phyloP scores from a whole-genome alignment of 75 land plant genomes.

The Picea glauca region DNA sequence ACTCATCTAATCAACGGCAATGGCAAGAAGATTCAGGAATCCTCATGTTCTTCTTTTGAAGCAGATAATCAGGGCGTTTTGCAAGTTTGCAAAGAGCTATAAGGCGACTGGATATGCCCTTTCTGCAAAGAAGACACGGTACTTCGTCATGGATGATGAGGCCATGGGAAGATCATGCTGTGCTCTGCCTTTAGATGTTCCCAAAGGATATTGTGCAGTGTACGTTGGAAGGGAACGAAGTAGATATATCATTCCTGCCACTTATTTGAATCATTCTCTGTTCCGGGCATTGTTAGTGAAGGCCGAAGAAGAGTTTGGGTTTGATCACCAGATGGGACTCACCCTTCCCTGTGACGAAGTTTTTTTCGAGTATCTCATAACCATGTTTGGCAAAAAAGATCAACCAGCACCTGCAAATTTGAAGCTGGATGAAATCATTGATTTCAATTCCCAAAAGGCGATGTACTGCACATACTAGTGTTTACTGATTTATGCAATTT shows the following conservation, averaged over 20 bases:
- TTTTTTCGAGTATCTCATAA: conserved; percentile 28
- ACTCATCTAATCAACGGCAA: neutral
- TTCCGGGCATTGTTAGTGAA: too few species aligned
- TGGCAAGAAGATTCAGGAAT: neutral
- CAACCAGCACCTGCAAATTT: neutral
- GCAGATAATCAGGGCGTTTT: neutral
- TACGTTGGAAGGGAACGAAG: conserved; percentile 19
- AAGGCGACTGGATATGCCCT: neutral
- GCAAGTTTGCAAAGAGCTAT: neutral
- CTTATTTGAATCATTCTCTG: too few species aligned
- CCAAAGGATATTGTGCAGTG: conserved; percentile 24
- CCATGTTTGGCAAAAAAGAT: conserved; percentile 14
- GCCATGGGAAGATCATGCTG: neutral
- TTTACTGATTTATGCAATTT: too few species aligned
- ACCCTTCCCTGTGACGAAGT: conserved; percentile 58
- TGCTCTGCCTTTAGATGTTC: neutral
- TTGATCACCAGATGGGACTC: conserved; percentile 52
- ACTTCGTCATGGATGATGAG: neutral
- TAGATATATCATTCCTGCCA: too few species aligned
- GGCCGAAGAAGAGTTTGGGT: conserved; percentile 19
- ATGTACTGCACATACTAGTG: neutral
- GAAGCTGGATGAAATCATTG: neutral
- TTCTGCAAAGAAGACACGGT: neutral
- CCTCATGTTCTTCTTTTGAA: neutral
- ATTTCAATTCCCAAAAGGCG: neutral